Conservation (phyloP, 305 asterid genomes). For the Solanum aculeatissimum region DNA sequence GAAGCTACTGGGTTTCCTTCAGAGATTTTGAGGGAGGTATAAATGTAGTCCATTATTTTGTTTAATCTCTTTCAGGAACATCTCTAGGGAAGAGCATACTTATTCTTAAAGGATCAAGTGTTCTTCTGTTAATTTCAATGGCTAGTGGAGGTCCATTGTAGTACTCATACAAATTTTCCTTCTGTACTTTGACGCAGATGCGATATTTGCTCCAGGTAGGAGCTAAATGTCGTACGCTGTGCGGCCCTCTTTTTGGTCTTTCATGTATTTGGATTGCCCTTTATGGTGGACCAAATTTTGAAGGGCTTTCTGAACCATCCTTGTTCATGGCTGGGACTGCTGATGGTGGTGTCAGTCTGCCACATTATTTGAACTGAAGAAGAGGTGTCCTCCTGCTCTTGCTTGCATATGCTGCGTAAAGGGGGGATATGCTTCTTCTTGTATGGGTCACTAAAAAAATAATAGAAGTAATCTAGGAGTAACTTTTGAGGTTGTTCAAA, state of each 20-base stretch:
- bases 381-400: conserved; percentile 75
- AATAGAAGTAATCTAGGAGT: conserved; percentile 23
- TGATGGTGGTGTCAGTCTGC: conserved; percentile 66
- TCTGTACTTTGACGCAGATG: conserved; percentile 82
- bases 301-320: conserved; percentile 85
- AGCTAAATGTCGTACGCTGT: conserved; percentile 99
- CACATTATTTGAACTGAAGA: conserved; percentile 73
- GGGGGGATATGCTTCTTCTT: conserved; percentile 82
- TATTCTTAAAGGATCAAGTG: neutral
- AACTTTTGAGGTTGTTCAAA: conserved; percentile 19
- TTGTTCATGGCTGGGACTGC: conserved; percentile 67
- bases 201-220: conserved; percentile 99
- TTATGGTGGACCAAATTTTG: conserved; percentile 69
- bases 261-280: conserved; percentile 9
- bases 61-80: neutral
- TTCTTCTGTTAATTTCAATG: conserved; percentile 16
- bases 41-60: neutral
- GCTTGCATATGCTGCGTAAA: conserved; percentile 58
- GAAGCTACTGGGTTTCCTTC: conserved; percentile 67
- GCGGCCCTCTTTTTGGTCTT: conserved; percentile 57
- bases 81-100: conserved; percentile 3
- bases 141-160: conserved; percentile 32
- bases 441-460: conserved; percentile 46
- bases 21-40: conserved; percentile 88
- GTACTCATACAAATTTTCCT: conserved; percentile 44